Base-by-base conservation (phyloP, 345 rosid genomes). In the Camelina neglecta region DNA sequence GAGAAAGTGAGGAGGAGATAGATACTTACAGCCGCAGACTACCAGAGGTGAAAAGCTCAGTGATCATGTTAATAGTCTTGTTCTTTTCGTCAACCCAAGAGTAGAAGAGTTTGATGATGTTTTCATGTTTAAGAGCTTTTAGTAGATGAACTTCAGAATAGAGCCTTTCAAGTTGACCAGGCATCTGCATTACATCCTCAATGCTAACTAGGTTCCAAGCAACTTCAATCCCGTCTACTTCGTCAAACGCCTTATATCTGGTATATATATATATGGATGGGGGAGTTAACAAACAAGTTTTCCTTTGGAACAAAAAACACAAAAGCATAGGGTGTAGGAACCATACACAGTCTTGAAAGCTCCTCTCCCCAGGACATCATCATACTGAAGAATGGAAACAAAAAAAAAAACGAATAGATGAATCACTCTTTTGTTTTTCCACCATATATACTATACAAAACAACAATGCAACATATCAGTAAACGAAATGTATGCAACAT, bases 271-370 rank as follows among this genome's bases (percentile, higher is more conserved):
- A 13, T 36, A 18, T 18, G 18, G 18, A 67, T 18, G 0, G 42
- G 0, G 35, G 44, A 48, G 18, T 31, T 2, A 13, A 31, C 35
- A 67, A 16, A 36, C 7, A n/a, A 35, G 45, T 51, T 42, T 42
- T 6, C 1, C 3, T 20, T 41, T 21, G 38, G 18, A 59, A 49
- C 26, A 4, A 54, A 69, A 69, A 61, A 1, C 75, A 31, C 13
- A 75, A 20, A 56, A 65, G 65, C 74, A 69, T 15, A 76, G 70
- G 83, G 64, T 61, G 51, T n/a, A 77, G 85, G 85, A 65, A 81
- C 56, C 90, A 89, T 93, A 91, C 88, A 93, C 98, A 77, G 90
- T 90, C 91, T 93, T 93, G 90, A 88, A 93, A 49, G 98, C 98
- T 72, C 98, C 98, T 82, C 79, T 87, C 67, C 98, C 98, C 82